Evolutionary conservation across 371 early-diverging fungal species (phyloP), one percentile per base, ranked within the genome.

Genomic region (Syncephalastrum sp.): DNA sequence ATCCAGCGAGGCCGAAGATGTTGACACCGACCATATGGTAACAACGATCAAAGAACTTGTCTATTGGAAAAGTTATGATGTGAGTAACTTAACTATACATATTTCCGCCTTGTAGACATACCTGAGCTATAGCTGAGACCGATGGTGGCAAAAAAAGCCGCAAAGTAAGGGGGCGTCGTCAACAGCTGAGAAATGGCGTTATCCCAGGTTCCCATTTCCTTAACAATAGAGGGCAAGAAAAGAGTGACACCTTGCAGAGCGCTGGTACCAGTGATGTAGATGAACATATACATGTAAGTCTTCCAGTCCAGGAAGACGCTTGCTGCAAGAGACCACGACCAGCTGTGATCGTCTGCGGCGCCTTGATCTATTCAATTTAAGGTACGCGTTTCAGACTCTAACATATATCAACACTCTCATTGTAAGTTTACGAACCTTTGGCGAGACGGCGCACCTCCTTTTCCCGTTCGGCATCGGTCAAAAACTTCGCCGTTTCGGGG

Each of bases 401-500:
- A n/a, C n/a, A n/a, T n/a, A n/a, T n/a, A n/a, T n/a, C n/a, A n/a
- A n/a, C n/a, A 12, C 38, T 33, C 6, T 33, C 8, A 10, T 8
- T 33, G 5, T 27, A 12, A 12, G 12, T 50, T 44, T 44, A 38
- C 13, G 41, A 68, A 65, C 72, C 72, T 41, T 43, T 49, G n/a
- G 64, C 68, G 6, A 87, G 66, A 29, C 88, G 70, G 21, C 60
- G 41, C 1, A 67, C 61, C 0, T 79, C 81, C n/a, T 79, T 48
- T 6, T 69, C 70, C 14, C 72, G 61, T 57, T 90, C 88, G 54
- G 76, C 71, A 0, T 68, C 50, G 12, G 75, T 81, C 29, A 90
- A 63, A 59, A 81, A 88, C 38, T 51, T 64, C 2, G 85, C 78
- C 0, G 73, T 79, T 42, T 80, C 79, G 0, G 89, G 87, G 10